Evolutionary conservation across 768 basidiomycete species (phyloP), one percentile per base, ranked within the genome.

Genomic region (Coprinopsis strossmayeri): DNA sequence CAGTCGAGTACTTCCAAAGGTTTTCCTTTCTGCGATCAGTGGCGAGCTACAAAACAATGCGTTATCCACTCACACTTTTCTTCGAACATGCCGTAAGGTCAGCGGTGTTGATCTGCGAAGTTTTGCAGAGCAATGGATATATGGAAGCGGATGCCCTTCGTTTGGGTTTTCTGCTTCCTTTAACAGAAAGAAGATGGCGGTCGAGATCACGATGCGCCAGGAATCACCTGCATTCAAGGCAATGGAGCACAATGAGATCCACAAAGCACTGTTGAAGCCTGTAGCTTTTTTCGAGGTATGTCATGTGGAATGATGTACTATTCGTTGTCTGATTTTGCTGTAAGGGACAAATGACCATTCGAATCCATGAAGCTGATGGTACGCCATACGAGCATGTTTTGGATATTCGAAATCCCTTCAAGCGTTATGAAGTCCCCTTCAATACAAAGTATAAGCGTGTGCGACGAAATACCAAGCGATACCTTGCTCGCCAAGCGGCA

Each of bases 121-220:
- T 24, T 99, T 99, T 61, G 90, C 91, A n/a, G 93, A 98, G 59
- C 95, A 98, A 64, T 99, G 96, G 96, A 91, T 99, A 53, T 96
- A 93, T 59, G 94, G 94, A 11, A 92, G 89, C 62, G 96, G 96
- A 18, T 96, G 93, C 62, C 96, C 96, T 0, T 77, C 84, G 2
- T 93, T 99, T 62, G 80, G 78, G 0, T 88, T 99, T 62, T 81
- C 82, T 11, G 92, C 95, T 0, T 83, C 82, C 28, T 98, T 98
- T 68, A 95, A 97, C 63, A 76, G 93, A 59, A 98, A 97, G 76
- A 92, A 93, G 68, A 96, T 98, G 87, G 87, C 92, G 1, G 91
- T 99, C 30, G 96, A 98, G 64, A 87, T 99, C 54, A 87, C 85
- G 2, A 92, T 98, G 81, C 76, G 84, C 51, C 95, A 98, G 64